These are phyloP conservation scores for Lippia alba DNA, from an alignment of 305 asterid species.

Conservation along the genomic window DNA sequence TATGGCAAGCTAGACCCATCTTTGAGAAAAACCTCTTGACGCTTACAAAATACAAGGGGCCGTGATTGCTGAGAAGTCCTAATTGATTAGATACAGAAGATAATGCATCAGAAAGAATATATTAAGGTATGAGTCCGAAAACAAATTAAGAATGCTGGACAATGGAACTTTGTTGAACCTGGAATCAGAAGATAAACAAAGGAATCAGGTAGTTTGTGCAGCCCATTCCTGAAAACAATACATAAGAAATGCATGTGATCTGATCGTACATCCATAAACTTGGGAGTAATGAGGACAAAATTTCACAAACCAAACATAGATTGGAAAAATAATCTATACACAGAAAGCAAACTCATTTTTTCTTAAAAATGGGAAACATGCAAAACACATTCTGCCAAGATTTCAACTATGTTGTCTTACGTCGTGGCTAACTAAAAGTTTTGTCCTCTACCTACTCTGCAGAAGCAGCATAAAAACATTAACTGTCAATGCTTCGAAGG, in stretches of 20 bases:
- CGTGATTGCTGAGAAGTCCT: slow-evolving; percentile 93
- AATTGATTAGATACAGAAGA: slow-evolving; percentile 32
- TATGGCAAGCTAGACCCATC: slow-evolving; percentile 96
- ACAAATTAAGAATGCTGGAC: slow-evolving; percentile 19
- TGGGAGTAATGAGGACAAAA: slow-evolving; percentile 27
- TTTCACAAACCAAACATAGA: slow-evolving; percentile 25
- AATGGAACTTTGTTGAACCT: slow-evolving; percentile 50
- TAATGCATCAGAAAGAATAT: slow-evolving; percentile 30
- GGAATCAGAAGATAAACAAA: slow-evolving; percentile 91
- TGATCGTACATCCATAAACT: slow-evolving; percentile 29
- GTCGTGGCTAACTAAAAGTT: too few species aligned
- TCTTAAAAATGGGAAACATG: slow-evolving; percentile 3
- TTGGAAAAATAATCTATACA: slow-evolving; percentile 1
- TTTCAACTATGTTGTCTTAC: not conserved
- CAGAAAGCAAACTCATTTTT: slow-evolving; percentile 8
- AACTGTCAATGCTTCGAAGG: not conserved
- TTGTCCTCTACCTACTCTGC: too few species aligned
- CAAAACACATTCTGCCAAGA: not conserved
- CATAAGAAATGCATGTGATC: slow-evolving; percentile 33
- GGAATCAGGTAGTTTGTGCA: slow-evolving; percentile 79
- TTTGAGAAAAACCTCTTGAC: slow-evolving; percentile 81
- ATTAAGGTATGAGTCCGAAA: not conserved
- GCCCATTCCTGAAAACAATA: slow-evolving; percentile 67
- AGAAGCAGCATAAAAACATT: too few species aligned
- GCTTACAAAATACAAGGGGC: slow-evolving; percentile 86